Evolutionary conservation across 768 basidiomycete species (phyloP).

Genomic region (Jaapia argillacea): DNA sequence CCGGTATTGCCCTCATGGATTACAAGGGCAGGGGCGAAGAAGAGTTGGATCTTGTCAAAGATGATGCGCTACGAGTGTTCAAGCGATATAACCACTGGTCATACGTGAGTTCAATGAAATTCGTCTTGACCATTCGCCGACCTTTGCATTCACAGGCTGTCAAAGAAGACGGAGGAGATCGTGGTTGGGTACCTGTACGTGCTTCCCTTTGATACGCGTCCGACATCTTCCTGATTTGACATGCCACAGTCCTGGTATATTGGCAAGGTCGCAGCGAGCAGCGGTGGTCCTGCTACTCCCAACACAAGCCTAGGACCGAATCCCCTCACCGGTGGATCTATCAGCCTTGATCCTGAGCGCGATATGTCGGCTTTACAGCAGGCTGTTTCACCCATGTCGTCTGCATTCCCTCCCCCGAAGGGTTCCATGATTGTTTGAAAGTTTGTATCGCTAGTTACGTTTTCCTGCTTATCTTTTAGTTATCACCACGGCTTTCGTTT

Average conservation of each 20-base stretch:
- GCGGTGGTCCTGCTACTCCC: constrained; percentile 32
- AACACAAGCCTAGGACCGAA: constrained; percentile 35
- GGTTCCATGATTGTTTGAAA: too few relatives aligned
- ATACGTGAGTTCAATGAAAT: constrained; percentile 43
- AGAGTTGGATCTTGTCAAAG: constrained; percentile 82
- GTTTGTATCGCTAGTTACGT: too few relatives aligned
- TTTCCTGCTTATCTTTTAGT: too few relatives aligned
- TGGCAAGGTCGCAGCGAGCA: constrained; percentile 58
- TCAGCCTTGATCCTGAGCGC: constrained; percentile 16
- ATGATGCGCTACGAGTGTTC: constrained; percentile 85
- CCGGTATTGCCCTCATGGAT: constrained; percentile 93
- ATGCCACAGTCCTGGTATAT: constrained; percentile 79
- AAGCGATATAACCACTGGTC: constrained; percentile 99
- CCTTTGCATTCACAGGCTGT: constrained; percentile 50
- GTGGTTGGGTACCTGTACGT: constrained; percentile 93
- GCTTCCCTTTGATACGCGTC: background rate
- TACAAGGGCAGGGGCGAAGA: constrained; percentile 91
- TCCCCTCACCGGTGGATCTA: constrained; percentile 10
- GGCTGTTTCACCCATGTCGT: constrained; percentile 70
- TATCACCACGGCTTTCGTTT: too few relatives aligned
- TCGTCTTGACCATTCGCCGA: constrained; percentile 4
- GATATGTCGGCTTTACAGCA: constrained; percentile 37
- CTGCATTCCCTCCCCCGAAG: constrained; percentile 72
- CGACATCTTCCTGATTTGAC: constrained; percentile 4
- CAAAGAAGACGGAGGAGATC: constrained; percentile 85